A percentile compares a stretch with the other conserved stretches of the same genome.
Conservation (phyloP, 176 grass and related monocot species). For the Aegilops umbellulata region DNA sequence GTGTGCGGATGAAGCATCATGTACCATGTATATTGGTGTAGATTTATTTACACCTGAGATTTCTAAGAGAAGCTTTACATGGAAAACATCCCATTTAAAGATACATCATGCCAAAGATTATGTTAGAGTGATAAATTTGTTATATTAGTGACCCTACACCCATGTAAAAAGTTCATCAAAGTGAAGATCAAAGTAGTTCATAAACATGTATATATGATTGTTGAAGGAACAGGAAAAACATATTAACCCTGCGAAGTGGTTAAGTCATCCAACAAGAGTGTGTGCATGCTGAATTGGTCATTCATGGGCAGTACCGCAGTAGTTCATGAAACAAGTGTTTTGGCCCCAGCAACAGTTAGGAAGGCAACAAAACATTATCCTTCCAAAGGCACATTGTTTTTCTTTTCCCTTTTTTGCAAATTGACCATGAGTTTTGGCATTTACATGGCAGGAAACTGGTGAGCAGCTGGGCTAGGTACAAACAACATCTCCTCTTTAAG, state of each 20-base stretch:
- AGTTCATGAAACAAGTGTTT: constrained; percentile 5
- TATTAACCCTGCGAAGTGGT: background rate
- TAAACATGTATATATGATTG: background rate
- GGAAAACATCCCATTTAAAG: background rate
- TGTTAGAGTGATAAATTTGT: background rate
- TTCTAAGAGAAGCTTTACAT: background rate
- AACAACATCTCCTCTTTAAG: background rate
- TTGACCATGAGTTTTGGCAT: background rate
- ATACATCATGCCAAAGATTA: background rate
- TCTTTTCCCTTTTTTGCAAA: background rate
- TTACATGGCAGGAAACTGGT: background rate
- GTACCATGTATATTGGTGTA: background rate
- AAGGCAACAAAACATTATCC: background rate
- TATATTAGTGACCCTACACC: background rate
- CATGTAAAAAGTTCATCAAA: background rate
- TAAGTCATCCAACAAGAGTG: constrained; percentile 6
- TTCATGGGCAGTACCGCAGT: background rate
- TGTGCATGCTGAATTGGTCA: background rate
- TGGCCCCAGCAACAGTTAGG: background rate
- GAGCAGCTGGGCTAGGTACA: background rate
- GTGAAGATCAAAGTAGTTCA: background rate
- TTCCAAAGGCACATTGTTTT: background rate
- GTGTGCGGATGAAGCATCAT: background rate
- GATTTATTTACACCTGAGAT: background rate
- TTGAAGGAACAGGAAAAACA: background rate